Base-by-base conservation (phyloP, 495 filamentous ascomycete species). In the Neurospora discreta region DNA sequence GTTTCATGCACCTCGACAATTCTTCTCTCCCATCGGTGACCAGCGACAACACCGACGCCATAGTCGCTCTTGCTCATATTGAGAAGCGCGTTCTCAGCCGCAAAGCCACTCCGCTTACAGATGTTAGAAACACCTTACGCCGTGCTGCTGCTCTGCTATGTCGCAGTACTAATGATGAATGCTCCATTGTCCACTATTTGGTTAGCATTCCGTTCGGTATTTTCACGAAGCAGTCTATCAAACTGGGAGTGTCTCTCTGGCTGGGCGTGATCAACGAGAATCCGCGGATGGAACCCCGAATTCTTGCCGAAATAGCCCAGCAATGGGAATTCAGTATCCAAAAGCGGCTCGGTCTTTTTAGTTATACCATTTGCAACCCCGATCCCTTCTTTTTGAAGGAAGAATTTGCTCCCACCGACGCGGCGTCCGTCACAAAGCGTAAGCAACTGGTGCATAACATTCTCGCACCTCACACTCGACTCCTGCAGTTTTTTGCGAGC, bases 251-350 rank as follows among this genome's bases (percentile, higher is more conserved):
- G 39, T 97, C 94, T 20, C 86, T 98, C 10, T 99, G 96, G 96
- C 87, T 97, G 58, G 93, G 94, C 38, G 91, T 98, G 8, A 98
- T 98, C 75, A 94, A 98, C 78, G 96, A 98, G 77, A 98, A 97
- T 77, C 94, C 95, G 18, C 86, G 85, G 67, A 88, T 97, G 81
- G 92, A 97, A 77, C 84, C 94, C 1, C 90, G 92, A 65, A 87
- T 99, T 68, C 78, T 98, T 30, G 87, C 87, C 60, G 92, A 96
- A 76, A 90, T 98, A 72, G 90, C 91, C 4, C 89, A 92, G 75
- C 89, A 92, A 68, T 99, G 95, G 93, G 94, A 98, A 77, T 81
- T 84, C 68, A 94, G 89, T 40, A 87, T 97, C 33, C 86, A 90
- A 73, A 90, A 88, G 74, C 86, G 84, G 69, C 86, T 89, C 60